A percentile compares a stretch with the other conserved stretches of the same genome.
Conservation (phyloP, 305 asterid genomes). For the Fraxinus baroniana region DNA sequence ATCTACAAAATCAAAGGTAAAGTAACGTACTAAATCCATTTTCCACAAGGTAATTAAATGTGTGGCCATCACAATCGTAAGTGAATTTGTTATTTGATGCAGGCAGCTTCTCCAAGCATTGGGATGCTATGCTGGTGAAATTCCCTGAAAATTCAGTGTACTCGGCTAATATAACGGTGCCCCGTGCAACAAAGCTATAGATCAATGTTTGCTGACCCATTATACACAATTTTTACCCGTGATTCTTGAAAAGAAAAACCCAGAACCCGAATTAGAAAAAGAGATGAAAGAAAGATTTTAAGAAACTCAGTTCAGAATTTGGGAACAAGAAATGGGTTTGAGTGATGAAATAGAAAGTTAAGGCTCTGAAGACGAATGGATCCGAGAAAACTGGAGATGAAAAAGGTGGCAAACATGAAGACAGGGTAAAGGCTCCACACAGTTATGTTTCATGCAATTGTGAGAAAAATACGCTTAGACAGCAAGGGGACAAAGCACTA, state of each 20-base stretch:
- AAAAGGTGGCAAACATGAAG: background rate
- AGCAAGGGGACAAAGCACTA: background rate
- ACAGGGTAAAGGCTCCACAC: background rate
- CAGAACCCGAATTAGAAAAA: conserved; percentile 11
- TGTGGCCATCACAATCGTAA: conserved; percentile 65
- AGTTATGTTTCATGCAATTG: background rate
- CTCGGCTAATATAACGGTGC: conserved; percentile 62
- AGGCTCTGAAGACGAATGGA: conserved; percentile 3
- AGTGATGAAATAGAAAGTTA: conserved; percentile 1
- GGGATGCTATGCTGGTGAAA: conserved; percentile 59
- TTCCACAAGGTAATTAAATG: conserved; percentile 67
- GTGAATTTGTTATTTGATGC: conserved; percentile 31
- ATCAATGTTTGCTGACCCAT: conserved; percentile 72
- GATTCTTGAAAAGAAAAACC: conserved; percentile 21
- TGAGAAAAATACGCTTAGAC: background rate
- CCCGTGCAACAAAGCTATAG: conserved; percentile 67
- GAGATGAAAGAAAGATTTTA: background rate
- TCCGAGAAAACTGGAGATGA: background rate
- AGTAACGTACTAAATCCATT: conserved; percentile 60
- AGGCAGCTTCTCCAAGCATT: conserved; percentile 73
- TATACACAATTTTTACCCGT: background rate
- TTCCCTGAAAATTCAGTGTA: conserved; percentile 46
- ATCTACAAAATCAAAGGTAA: background rate
- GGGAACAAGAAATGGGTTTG: conserved; percentile 1
- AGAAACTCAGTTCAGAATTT: background rate